phyloP scores from a whole-genome alignment of 164 flowering plant species.

The grape (Vitis vinifera) region DNA sequence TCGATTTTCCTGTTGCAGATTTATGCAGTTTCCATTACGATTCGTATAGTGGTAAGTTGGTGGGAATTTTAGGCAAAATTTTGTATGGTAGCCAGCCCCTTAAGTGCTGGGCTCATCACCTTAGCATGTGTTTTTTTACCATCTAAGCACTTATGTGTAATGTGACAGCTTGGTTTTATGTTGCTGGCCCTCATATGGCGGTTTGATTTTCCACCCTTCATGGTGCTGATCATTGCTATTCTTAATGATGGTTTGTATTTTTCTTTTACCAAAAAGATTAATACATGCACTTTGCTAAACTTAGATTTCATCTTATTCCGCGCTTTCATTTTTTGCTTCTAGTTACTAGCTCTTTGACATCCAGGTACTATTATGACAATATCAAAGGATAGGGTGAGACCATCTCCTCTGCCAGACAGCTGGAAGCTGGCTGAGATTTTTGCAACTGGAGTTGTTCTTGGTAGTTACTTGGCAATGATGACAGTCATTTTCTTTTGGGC shows the following conservation, averaged over 20 bases:
- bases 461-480: slow-evolving; percentile 90
- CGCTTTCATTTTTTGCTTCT: background rate
- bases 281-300: too few species aligned
- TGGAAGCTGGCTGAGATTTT: slow-evolving; percentile 93
- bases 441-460: slow-evolving; percentile 81
- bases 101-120: background rate
- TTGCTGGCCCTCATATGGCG: slow-evolving; percentile 82
- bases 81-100: too few species aligned
- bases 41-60: slow-evolving; percentile 82
- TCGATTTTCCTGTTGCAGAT: slow-evolving; percentile 52
- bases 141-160: slow-evolving; percentile 12
- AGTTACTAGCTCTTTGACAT: slow-evolving; percentile 12
- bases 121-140: background rate
- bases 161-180: slow-evolving; percentile 84
- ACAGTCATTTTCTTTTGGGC: slow-evolving; percentile 95
- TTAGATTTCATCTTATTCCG: too few species aligned
- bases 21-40: slow-evolving; percentile 94
- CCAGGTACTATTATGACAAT: slow-evolving; percentile 98
- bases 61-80: too few species aligned
- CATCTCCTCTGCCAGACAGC: slow-evolving; percentile 86
- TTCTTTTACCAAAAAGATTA: background rate
- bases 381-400: slow-evolving; percentile 90
- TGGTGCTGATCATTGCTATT: slow-evolving; percentile 92
- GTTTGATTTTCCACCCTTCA: slow-evolving; percentile 94
- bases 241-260: slow-evolving; percentile 77